Evolutionary conservation across 345 rosid species (phyloP).

Genomic region (Anastatica hierochuntica): DNA sequence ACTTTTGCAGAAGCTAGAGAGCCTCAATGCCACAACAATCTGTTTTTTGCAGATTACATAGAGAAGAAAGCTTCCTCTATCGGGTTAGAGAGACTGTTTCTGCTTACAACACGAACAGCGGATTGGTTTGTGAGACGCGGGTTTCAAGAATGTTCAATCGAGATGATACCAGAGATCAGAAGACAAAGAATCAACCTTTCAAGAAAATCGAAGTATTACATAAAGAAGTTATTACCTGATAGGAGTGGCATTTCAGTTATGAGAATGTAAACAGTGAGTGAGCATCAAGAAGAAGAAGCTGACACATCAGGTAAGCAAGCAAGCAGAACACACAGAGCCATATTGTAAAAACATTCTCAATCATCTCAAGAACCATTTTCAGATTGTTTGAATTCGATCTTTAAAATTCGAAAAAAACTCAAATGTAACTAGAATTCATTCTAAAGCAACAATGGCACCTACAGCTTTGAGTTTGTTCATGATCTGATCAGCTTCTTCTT

Average conservation of each 20-base stretch:
- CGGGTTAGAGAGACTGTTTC: slow-evolving; percentile 64
- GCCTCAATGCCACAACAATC: neutral
- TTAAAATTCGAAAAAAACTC: neutral
- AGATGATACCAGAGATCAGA: slow-evolving; percentile 55
- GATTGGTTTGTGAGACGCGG: slow-evolving; percentile 86
- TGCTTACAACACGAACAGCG: slow-evolving; percentile 79
- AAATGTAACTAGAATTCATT: too few species aligned
- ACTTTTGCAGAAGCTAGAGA: neutral
- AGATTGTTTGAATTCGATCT: neutral
- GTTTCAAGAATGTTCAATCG: slow-evolving; percentile 62
- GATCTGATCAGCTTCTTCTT: slow-evolving; percentile 60
- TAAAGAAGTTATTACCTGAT: slow-evolving; percentile 59
- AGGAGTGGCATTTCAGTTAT: slow-evolving; percentile 49
- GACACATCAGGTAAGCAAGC: neutral
- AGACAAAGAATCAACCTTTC: slow-evolving; percentile 62
- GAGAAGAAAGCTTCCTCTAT: slow-evolving; percentile 79
- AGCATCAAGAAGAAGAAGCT: neutral
- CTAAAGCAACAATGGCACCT: slow-evolving; percentile 64
- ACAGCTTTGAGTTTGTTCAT: slow-evolving; percentile 57
- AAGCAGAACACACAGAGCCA: neutral
- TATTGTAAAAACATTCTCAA: neutral
- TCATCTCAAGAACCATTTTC: neutral
- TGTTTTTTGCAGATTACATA: slow-evolving; percentile 48
- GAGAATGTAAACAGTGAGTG: slow-evolving; percentile 19
- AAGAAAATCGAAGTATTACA: slow-evolving; percentile 70